Evolutionary conservation across 139 green algal genomes (phyloP).

Genomic region (Chlorella sp.): DNA sequence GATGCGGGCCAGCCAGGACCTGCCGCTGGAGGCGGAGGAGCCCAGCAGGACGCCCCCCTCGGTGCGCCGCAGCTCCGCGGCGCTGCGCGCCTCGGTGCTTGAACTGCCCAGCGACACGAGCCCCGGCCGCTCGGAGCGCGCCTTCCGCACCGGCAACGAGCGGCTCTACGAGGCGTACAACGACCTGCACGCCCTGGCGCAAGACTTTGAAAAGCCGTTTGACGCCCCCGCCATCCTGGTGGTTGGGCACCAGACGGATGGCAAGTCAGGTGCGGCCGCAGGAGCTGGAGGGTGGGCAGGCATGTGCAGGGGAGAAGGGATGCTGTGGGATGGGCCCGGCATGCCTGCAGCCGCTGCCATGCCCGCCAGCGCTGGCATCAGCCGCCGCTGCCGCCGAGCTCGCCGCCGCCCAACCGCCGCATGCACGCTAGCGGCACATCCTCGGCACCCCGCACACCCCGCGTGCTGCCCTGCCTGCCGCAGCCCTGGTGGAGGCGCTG

Average conservation of each 20-base stretch:
- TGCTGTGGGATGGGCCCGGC: not conserved
- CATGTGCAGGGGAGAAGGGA: not conserved
- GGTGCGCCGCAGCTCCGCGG: slow-evolving; percentile 11
- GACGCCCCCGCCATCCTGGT: slow-evolving; percentile 96
- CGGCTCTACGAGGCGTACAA: slow-evolving; percentile 95
- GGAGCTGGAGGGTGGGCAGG: not conserved
- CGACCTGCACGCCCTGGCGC: slow-evolving; percentile 90
- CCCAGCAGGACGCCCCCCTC: slow-evolving; percentile 58
- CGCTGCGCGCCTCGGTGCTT: slow-evolving; percentile 34
- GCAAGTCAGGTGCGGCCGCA: slow-evolving; percentile 82
- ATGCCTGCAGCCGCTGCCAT: not conserved
- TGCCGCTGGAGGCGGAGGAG: slow-evolving; percentile 26
- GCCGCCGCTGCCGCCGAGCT: not conserved
- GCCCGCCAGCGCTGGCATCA: not conserved
- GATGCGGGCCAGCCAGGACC: slow-evolving; percentile 22
- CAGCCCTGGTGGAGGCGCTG: slow-evolving; percentile 94
- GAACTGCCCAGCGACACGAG: slow-evolving; percentile 44
- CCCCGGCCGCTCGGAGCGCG: slow-evolving; percentile 53
- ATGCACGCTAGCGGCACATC: not conserved
- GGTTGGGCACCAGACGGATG: slow-evolving; percentile 97
- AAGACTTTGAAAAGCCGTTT: slow-evolving; percentile 97
- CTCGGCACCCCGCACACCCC: not conserved
- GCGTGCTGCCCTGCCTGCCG: not conserved
- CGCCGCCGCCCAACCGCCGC: not conserved
- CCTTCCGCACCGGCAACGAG: slow-evolving; percentile 83